A percentile compares a stretch with the other conserved stretches of the same genome.
Evolutionary conservation across 768 basidiomycete species (phyloP).

Genomic region (Trametopsis cervina): DNA sequence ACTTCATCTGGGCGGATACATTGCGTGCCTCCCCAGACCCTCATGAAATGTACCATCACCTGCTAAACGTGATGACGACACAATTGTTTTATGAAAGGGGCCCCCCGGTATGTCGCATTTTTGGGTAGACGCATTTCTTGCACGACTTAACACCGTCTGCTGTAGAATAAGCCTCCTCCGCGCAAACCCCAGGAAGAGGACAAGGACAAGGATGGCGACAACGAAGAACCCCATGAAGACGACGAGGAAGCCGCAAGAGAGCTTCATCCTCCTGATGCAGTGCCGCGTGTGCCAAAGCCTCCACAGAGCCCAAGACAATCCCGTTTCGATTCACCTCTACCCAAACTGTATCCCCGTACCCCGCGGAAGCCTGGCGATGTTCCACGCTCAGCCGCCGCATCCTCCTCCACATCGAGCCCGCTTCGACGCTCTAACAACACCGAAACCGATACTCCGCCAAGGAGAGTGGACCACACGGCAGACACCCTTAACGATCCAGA

Average conservation of each 20-base stretch:
- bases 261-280: background rate
- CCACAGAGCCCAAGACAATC: background rate
- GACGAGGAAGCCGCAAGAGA: background rate
- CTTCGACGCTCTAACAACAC: background rate
- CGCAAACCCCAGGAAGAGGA: background rate
- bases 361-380: background rate
- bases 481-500: too few species aligned
- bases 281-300: background rate
- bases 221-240: background rate
- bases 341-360: background rate
- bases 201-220: background rate
- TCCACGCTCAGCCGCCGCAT: background rate
- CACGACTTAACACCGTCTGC: too few species aligned
- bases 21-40: slow-evolving; percentile 34
- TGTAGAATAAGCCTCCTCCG: too few species aligned
- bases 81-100: slow-evolving; percentile 27
- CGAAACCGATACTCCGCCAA: too few species aligned
- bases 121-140: background rate
- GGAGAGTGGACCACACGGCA: too few species aligned
- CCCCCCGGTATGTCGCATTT: slow-evolving; percentile 14
- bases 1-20: background rate
- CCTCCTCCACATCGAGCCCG: too few species aligned
- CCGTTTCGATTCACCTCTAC: background rate
- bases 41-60: slow-evolving; percentile 42
- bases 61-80: slow-evolving; percentile 36